A percentile compares a stretch with the other conserved stretches of the same genome.
Evolutionary conservation across 495 filamentous ascomycete species (phyloP).

Genomic region (Polyplosphaeria fusca): DNA sequence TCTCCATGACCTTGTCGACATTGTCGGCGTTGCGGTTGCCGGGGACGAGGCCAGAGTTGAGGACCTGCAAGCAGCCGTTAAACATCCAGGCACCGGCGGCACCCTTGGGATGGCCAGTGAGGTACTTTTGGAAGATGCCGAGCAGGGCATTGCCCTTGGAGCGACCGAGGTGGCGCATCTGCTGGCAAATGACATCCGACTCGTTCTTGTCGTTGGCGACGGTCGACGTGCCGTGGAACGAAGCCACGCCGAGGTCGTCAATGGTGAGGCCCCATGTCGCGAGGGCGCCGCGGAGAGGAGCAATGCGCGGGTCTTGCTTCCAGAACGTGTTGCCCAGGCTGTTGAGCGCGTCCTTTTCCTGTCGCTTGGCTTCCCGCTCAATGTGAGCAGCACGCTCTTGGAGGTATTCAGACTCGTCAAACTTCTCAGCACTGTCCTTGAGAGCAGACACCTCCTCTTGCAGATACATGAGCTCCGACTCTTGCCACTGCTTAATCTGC

Average conservation of each 20-base stretch:
- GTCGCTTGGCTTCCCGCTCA: conserved; percentile 80
- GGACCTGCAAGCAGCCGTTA: conserved; percentile 92
- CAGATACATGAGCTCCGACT: conserved; percentile 87
- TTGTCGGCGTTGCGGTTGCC: conserved; percentile 99
- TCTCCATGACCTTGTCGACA: conserved; percentile 89
- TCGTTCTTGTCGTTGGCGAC: conserved; percentile 99
- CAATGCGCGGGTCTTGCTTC: conserved; percentile 90
- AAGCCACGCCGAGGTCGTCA: conserved; percentile 90
- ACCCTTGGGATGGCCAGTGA: conserved; percentile 98
- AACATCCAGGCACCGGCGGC: conserved; percentile 99
- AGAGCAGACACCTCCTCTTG: conserved; percentile 89
- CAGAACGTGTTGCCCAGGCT: conserved; percentile 97
- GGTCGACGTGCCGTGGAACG: conserved; percentile 98
- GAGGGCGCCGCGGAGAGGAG: conserved; percentile 88
- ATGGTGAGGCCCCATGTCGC: conserved; percentile 98
- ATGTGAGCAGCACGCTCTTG: conserved; percentile 82
- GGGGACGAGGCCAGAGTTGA: conserved; percentile 89
- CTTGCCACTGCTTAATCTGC: conserved; percentile 93
- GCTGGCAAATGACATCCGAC: conserved; percentile 94
- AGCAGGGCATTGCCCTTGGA: conserved; percentile 93
- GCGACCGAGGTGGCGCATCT: conserved; percentile 90
- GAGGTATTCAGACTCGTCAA: conserved; percentile 80
- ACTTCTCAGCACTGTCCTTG: conserved; percentile 73
- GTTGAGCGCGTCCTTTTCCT: conserved; percentile 86
- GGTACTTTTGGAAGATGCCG: conserved; percentile 99